Evolutionary conservation across 2,329 filamentous ascomycete species (phyloP).

Genomic region (Xylariomycetidae sp.): DNA sequence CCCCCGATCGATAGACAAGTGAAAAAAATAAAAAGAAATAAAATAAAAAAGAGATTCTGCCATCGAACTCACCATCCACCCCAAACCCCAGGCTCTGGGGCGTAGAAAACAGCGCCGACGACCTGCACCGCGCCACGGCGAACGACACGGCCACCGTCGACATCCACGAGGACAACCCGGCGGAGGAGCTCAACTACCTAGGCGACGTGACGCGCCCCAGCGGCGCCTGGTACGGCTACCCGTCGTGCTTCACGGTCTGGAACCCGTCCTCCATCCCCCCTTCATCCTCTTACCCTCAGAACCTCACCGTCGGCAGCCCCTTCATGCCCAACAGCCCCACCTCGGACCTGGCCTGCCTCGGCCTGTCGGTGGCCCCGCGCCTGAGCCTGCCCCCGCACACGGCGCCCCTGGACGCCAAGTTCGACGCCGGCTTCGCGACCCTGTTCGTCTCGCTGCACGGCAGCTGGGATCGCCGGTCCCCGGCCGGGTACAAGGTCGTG

Average conservation of each 20-base stretch:
- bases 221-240: constrained; percentile 56
- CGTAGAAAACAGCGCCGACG: constrained; percentile 61
- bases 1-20: too few species aligned
- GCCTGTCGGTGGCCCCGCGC: constrained; percentile 30
- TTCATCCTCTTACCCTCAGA: too few species aligned
- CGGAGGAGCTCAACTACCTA: constrained; percentile 62
- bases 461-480: constrained; percentile 40
- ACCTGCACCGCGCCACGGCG: constrained; percentile 47
- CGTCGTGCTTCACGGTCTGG: constrained; percentile 36
- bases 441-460: constrained; percentile 61
- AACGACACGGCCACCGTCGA: constrained; percentile 32
- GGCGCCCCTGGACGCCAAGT: constrained; percentile 61
- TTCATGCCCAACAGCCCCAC: constrained; percentile 25
- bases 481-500: constrained; percentile 33
- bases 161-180: constrained; percentile 57
- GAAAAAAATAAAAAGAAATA: too few species aligned
- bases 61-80: too few species aligned
- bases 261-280: constrained; percentile 34
- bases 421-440: constrained; percentile 49
- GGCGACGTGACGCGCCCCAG: constrained; percentile 49
- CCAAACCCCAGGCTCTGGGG: constrained; percentile 30
- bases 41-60: too few species aligned
- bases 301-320: constrained; percentile 28
- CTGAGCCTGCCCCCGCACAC: constrained; percentile 53
- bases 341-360: constrained; percentile 19